Evolutionary conservation across 2,329 filamentous ascomycete species (phyloP), one percentile per base, ranked within the genome.

Genomic region (Pseudocercospora macadamiae): DNA sequence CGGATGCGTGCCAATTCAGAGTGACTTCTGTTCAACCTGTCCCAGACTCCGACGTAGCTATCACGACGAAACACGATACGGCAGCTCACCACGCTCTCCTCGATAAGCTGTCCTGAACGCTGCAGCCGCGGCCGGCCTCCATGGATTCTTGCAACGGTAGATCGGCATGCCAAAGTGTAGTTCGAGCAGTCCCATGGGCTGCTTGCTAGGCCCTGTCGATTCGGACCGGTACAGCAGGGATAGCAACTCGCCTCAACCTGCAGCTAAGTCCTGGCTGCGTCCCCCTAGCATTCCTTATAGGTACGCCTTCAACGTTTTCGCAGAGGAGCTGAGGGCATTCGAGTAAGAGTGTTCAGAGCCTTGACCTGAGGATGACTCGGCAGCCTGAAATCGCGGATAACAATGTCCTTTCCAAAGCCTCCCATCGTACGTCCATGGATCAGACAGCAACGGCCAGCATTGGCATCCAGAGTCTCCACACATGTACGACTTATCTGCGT

Each of bases 261-360:
- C 45, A 49, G 45, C 45, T 49, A 28, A 18, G 25, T 14, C 14
- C 26, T 45, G 42, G 18, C 42, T 45, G 42, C 45, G 16, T n/a
- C 45, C 10, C 26, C 10, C 26, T 30, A n/a, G 45, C 25, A 32
- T 32, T n/a, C 45, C 21, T 49, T n/a, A 28, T 18, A n/a, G 6
- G 45, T 49, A 28, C 45, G 30, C 28, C 7, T 47, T 47, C 42
- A 47, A 47, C 42, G 45, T 14, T 49, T 49, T 32, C 10, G n/a
- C 23, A 19, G 23, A 12, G 25, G 2, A 21, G 21, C 42, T n/a
- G 5, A 45, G 42, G 21, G 18, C 12, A 18, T 14, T 26, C 42
- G 14, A 47, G 7, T 21, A 26, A n/a, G 21, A 8, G 16, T 16
- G 16, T 21, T 23, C 42, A n/a, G 23, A 19, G 39, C 19, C 16